Percentiles rank a stretch among this genome's conserved stretches.
phyloP scores from a whole-genome alignment of 2,329 filamentous ascomycete species.

The Ophiostoma sp. region DNA sequence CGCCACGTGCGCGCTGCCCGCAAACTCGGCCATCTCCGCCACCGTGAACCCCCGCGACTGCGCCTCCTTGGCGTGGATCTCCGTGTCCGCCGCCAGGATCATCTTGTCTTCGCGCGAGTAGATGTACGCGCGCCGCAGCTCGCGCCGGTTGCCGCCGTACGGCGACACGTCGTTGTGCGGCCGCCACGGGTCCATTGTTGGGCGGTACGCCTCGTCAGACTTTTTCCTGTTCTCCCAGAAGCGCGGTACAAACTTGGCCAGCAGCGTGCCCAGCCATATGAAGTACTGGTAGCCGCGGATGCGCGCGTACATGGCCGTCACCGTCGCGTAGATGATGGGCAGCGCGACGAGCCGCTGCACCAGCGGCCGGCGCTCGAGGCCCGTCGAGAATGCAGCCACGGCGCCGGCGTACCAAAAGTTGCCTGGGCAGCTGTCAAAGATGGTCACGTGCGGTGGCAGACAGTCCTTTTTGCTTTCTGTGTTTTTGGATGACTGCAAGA shows the following conservation, averaged over 20 bases:
- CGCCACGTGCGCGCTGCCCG: conserved; percentile 47
- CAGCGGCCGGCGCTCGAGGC: conserved; percentile 18
- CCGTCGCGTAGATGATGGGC: not conserved
- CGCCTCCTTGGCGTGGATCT: conserved; percentile 44
- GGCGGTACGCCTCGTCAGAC: conserved; percentile 14
- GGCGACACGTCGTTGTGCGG: conserved; percentile 36
- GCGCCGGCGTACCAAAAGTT: conserved; percentile 36
- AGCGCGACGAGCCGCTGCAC: conserved; percentile 31
- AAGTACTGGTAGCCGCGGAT: conserved; percentile 24
- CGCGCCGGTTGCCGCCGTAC: conserved; percentile 34
- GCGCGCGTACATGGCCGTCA: conserved; percentile 25
- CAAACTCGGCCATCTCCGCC: conserved; percentile 41
- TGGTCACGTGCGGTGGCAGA: conserved; percentile 41
- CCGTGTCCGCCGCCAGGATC: conserved; percentile 44
- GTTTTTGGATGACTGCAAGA: not conserved
- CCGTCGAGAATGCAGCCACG: conserved; percentile 16
- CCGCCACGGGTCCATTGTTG: conserved; percentile 24
- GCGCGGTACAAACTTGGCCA: not conserved
- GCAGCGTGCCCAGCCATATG: not conserved
- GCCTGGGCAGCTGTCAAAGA: conserved; percentile 48
- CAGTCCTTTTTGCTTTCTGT: not conserved
- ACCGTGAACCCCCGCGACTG: conserved; percentile 39
- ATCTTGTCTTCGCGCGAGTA: conserved; percentile 47
- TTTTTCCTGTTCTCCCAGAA: not conserved
- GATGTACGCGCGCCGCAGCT: conserved; percentile 47